Evolutionary conservation across 306 rosid species (phyloP), one percentile per base, ranked within the genome.

Genomic region (Dalbergia oliveri): DNA sequence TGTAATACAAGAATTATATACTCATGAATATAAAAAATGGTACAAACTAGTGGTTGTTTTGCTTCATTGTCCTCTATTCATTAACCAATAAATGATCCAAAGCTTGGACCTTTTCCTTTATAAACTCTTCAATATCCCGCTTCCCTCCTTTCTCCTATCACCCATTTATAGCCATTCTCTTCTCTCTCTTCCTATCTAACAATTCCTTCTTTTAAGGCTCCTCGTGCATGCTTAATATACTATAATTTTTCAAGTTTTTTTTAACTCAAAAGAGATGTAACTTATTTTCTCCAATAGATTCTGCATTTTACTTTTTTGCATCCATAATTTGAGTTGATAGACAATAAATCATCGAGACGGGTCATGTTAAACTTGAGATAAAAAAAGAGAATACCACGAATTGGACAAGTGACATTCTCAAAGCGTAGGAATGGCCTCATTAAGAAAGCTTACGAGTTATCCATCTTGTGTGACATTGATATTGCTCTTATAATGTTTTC

Each of bases 391-490:
- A 92, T 78, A 79, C 61, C 76, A 84, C 92, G 2, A 92, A 92
- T 85, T 86, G 95, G 95, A 31, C 97, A 92, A 83, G 97, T 92
- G 9, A 92, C 97, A 26, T 92, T 89, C 77, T 92, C 97, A 4
- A 92, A 92, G n/a, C 92, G 97, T 37, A 86, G 95, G 84, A 92
- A 92, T 89, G 94, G 97, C 23, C 92, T 90, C 84, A 92, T 90
- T 65, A 92, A 92, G 81, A 92, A 92, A 81, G 93, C 97, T 8
- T 92, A 92, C 4, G 97, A 92, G 74, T 82, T 92, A 47, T 89
- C 97, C 18, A 82, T 92, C 73, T 87, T 92, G 0, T 92, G 97
- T 34, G 97, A 92, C 84, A 90, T 92, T 78, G 97, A 92, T 76
- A 89, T 92, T 78, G 94, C 97, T 12, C 94, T 92, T 9, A 86